These are phyloP conservation scores for Alternaria longipes DNA, from an alignment of 2,329 filamentous ascomycete species.

Conservation along the genomic window DNA sequence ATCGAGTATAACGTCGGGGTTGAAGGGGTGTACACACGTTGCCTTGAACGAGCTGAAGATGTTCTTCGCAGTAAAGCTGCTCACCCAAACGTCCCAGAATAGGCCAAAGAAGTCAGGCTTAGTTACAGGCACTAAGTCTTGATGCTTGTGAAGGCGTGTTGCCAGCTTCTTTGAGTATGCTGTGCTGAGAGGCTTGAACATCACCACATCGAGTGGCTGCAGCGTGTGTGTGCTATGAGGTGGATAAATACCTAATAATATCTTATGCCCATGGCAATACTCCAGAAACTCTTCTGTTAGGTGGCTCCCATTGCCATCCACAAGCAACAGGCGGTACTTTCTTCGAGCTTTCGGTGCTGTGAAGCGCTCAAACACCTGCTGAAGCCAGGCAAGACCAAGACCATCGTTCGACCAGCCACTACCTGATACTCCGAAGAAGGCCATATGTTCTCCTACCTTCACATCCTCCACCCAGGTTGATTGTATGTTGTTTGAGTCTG, in stretches of 20 bases:
- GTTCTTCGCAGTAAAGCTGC: too few species aligned
- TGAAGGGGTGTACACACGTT: too few species aligned
- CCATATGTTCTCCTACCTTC: constrained; percentile 6
- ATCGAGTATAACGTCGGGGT: too few species aligned
- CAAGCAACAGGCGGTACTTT: constrained; percentile 47
- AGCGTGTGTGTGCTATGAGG: constrained; percentile 8
- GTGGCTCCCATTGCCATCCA: constrained; percentile 50
- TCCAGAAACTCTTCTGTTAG: constrained; percentile 44
- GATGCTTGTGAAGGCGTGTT: not conserved
- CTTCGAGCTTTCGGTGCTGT: constrained; percentile 33
- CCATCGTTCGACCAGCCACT: constrained; percentile 1
- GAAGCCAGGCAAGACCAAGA: constrained; percentile 2
- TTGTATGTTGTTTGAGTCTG: constrained; percentile 13
- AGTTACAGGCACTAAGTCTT: too few species aligned
- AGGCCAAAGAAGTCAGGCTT: too few species aligned
- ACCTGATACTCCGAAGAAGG: not conserved
- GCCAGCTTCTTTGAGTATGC: not conserved
- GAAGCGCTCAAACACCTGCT: constrained; percentile 11
- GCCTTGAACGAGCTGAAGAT: too few species aligned
- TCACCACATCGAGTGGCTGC: constrained; percentile 12
- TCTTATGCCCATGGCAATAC: constrained; percentile 17
- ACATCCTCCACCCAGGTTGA: not conserved
- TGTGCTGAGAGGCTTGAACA: constrained; percentile 3
- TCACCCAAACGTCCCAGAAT: too few species aligned
- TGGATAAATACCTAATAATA: not conserved